Conservation (phyloP, 306 rosid genomes). For the Pachyrhizus erosus region DNA sequence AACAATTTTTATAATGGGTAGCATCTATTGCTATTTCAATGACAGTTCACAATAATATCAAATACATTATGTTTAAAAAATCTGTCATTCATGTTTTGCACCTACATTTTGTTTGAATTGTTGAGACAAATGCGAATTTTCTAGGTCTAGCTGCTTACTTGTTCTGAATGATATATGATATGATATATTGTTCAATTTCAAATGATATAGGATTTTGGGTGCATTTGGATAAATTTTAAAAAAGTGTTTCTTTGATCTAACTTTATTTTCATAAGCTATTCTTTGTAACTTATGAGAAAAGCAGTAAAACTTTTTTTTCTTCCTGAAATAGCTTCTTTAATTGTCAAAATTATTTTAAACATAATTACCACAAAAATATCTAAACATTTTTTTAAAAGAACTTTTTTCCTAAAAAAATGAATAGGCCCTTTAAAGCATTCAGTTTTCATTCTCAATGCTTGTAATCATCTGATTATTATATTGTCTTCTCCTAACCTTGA, state of each 20-base stretch:
- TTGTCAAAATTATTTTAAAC: neutral
- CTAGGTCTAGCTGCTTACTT: conserved; percentile 9
- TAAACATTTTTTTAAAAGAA: neutral
- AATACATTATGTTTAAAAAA: neutral
- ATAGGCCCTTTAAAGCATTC: neutral
- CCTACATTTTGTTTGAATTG: conserved; percentile 6
- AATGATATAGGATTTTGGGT: conserved; percentile 26
- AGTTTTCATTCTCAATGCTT: conserved; percentile 12
- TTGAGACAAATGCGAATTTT: conserved; percentile 26
- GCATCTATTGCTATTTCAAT: conserved; percentile 16
- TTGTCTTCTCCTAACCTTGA: conserved; percentile 49
- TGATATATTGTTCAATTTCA: neutral
- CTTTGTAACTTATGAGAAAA: conserved; percentile 7
- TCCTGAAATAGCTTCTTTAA: neutral
- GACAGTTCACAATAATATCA: conserved; percentile 13
- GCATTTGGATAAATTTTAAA: conserved; percentile 7
- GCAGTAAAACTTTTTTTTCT: neutral
- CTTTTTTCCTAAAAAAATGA: neutral
- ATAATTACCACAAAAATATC: neutral
- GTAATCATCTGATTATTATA: conserved; percentile 27
- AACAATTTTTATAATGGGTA: neutral
- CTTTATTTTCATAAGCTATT: neutral
- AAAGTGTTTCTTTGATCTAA: neutral
- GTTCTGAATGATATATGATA: conserved; percentile 5
- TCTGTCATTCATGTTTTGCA: neutral